Evolutionary conservation across 2,329 filamentous ascomycete genomes (phyloP).

Genomic region (Penicillium vulpinum): DNA sequence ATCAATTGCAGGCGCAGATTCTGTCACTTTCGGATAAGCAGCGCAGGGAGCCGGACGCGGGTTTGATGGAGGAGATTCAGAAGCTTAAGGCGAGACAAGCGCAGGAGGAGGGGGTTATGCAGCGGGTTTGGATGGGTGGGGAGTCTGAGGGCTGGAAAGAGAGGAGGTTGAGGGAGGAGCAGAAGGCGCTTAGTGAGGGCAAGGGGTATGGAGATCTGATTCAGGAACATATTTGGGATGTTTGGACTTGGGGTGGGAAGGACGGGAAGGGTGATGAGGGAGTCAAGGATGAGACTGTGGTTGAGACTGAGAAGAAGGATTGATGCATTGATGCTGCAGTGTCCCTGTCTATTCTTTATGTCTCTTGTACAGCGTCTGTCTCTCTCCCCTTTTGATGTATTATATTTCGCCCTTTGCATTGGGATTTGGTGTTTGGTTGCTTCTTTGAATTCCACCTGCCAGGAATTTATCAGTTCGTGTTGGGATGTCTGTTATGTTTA

Average conservation of each 20-base stretch:
- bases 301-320: conserved; percentile 12
- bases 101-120: conserved; percentile 31
- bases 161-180: conserved; percentile 42
- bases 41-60: not conserved
- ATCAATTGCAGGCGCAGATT: conserved; percentile 25
- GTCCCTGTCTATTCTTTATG: not conserved
- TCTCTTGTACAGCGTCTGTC: not conserved
- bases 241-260: conserved; percentile 44
- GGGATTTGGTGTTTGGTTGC: conserved; percentile 18
- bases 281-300: conserved; percentile 22
- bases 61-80: conserved; percentile 33
- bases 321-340: not conserved
- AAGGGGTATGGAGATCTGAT: conserved; percentile 50
- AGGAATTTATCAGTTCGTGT: not conserved
- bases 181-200: conserved; percentile 44
- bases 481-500: not conserved
- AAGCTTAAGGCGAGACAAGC: conserved; percentile 32
- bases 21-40: conserved; percentile 27
- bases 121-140: conserved; percentile 43
- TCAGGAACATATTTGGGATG: conserved; percentile 49
- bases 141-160: conserved; percentile 48
- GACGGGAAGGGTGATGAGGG: conserved; percentile 18
- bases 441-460: not conserved
- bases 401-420: conserved; percentile 18
- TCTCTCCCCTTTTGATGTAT: conserved; percentile 10